These are phyloP conservation scores for Rhodotorula diobovata DNA, from an alignment of 768 basidiomycete species.

Conservation along the genomic window DNA sequence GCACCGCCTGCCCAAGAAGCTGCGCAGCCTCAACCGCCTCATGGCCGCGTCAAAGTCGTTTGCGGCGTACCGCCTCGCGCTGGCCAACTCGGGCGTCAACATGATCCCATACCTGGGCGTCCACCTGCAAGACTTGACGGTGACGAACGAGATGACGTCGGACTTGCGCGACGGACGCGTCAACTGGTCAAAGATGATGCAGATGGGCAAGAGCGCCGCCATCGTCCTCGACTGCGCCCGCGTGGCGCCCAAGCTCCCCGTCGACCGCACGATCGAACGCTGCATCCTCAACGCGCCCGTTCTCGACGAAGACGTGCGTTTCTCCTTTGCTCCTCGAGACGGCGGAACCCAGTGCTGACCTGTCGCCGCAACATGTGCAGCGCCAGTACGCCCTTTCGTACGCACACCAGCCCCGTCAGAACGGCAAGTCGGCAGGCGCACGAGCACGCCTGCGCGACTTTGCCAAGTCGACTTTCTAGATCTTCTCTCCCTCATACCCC, in stretches of 20 bases:
- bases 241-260: slow-evolving; percentile 23
- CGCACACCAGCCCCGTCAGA: slow-evolving; percentile 18
- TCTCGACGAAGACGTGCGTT: slow-evolving; percentile 23
- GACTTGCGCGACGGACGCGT: slow-evolving; percentile 70
- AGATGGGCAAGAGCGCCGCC: slow-evolving; percentile 80
- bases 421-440: not conserved
- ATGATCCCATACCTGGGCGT: slow-evolving; percentile 83
- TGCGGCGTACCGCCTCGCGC: slow-evolving; percentile 81
- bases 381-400: slow-evolving; percentile 33
- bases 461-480: slow-evolving; percentile 7
- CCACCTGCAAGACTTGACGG: slow-evolving; percentile 81
- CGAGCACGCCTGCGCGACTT: slow-evolving; percentile 6
- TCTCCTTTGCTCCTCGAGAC: not conserved
- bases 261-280: slow-evolving; percentile 36
- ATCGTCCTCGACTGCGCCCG: slow-evolving; percentile 53
- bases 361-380: no score
- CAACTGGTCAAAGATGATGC: slow-evolving; percentile 93
- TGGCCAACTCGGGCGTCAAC: slow-evolving; percentile 75
- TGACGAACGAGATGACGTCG: slow-evolving; percentile 75
- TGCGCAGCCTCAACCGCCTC: slow-evolving; percentile 77
- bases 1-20: slow-evolving; percentile 60
- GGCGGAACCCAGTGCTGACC: no score
- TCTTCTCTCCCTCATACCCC: not conserved
- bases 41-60: slow-evolving; percentile 76
- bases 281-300: slow-evolving; percentile 36